Conservation (phyloP, 306 rosid species). For the Corylus avellana region DNA sequence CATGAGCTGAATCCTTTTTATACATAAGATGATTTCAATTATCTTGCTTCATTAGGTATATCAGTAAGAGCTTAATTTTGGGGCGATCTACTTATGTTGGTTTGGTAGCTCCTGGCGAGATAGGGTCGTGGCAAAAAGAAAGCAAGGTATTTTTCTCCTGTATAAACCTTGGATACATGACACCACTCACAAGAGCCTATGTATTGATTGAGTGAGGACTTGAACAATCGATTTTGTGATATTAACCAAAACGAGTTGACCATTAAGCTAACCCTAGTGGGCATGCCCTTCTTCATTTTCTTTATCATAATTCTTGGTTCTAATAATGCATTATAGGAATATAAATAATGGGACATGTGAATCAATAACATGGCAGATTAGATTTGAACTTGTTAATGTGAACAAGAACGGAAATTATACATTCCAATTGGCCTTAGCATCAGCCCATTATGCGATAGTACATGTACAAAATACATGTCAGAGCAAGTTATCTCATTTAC, state of each 20-base stretch:
- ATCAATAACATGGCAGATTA: slow-evolving; percentile 70
- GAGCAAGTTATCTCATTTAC: too few relatives aligned
- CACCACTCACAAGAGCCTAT: too few relatives aligned
- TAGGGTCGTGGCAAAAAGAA: slow-evolving; percentile 46
- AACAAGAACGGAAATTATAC: slow-evolving; percentile 46
- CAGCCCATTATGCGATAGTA: slow-evolving; percentile 38
- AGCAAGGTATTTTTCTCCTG: slow-evolving; percentile 22
- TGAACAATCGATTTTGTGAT: too few relatives aligned
- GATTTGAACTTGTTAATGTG: slow-evolving; percentile 41
- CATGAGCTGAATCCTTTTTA: too few relatives aligned
- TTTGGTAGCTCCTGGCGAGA: slow-evolving; percentile 36
- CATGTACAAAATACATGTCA: slow-evolving; percentile 36
- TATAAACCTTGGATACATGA: too few relatives aligned
- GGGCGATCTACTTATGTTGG: slow-evolving; percentile 37
- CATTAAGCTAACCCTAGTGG: neutral
- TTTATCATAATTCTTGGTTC: too few relatives aligned
- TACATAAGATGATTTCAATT: neutral
- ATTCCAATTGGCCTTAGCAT: slow-evolving; percentile 69
- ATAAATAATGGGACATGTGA: slow-evolving; percentile 22
- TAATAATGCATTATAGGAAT: slow-evolving; percentile 10
- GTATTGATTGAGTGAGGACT: too few relatives aligned
- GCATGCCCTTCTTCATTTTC: too few relatives aligned
- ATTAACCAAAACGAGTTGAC: too few relatives aligned
- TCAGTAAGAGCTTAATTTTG: neutral
- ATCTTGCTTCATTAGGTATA: slow-evolving; percentile 9